Conservation (phyloP, 1,284 basidiomycete genomes). For the Coniferiporia weirii region DNA sequence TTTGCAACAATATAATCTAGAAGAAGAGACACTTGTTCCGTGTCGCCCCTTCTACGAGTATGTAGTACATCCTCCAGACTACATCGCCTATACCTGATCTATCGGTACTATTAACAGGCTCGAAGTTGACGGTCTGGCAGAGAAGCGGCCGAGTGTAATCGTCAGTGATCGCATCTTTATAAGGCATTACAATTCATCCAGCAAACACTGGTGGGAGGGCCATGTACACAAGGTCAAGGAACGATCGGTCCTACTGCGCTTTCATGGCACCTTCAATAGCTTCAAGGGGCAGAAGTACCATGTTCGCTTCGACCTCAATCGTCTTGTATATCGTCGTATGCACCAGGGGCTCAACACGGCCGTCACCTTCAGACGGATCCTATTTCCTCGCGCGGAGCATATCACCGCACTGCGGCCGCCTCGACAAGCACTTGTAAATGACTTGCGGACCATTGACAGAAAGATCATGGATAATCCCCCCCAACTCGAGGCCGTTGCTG, state of each 20-base stretch:
- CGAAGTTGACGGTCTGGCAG: slow-evolving; percentile 42
- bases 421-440: slow-evolving; percentile 30
- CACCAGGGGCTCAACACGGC: slow-evolving; percentile 46
- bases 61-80: background rate
- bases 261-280: slow-evolving; percentile 38
- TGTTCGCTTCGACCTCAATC: slow-evolving; percentile 45
- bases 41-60: slow-evolving; percentile 25
- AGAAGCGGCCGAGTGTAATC: slow-evolving; percentile 46
- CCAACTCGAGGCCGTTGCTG: slow-evolving; percentile 50
- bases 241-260: slow-evolving; percentile 37
- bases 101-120: slow-evolving; percentile 30
- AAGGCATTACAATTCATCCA: slow-evolving; percentile 23
- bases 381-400: slow-evolving; percentile 40
- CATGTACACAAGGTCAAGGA: slow-evolving; percentile 40
- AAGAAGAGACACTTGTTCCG: slow-evolving; percentile 31
- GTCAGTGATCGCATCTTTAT: slow-evolving; percentile 47
- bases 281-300: slow-evolving; percentile 40
- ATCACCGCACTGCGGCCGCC: slow-evolving; percentile 32
- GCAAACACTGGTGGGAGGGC: slow-evolving; percentile 30
- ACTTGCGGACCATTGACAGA: slow-evolving; percentile 32
- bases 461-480: slow-evolving; percentile 43
- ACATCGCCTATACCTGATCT: background rate
- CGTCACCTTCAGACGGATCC: slow-evolving; percentile 32
- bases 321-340: slow-evolving; percentile 45
- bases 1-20: slow-evolving; percentile 40